Conservation (phyloP, 2,329 filamentous ascomycete genomes). For the Aaosphaeria pasadenensis region DNA sequence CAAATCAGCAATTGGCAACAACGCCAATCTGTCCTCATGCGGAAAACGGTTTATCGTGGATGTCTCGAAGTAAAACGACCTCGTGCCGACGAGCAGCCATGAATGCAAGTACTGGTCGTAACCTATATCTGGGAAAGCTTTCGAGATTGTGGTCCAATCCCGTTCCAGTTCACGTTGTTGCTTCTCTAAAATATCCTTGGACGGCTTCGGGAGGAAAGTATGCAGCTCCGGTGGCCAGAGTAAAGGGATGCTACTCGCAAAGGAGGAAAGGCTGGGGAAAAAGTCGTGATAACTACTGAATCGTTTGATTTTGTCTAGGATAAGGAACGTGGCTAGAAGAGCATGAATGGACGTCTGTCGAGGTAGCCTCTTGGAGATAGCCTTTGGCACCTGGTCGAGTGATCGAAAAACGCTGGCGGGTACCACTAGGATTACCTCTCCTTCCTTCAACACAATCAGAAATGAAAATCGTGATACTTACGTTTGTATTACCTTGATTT, state of each 20-base stretch:
- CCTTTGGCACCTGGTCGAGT: not conserved
- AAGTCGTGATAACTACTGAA: not conserved
- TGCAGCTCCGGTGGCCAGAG: not conserved
- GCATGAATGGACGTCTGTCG: not conserved
- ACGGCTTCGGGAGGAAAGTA: not conserved
- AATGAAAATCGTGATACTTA: not conserved
- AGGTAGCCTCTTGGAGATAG: not conserved
- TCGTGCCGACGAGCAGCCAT: constrained; percentile 61
- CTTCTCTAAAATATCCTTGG: constrained; percentile 19
- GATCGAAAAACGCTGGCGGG: not conserved
- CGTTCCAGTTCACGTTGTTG: constrained; percentile 54
- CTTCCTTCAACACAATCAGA: not conserved
- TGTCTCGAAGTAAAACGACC: constrained; percentile 55
- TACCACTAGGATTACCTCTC: not conserved
- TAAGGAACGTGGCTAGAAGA: not conserved
- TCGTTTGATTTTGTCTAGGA: not conserved
- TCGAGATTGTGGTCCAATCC: constrained; percentile 48
- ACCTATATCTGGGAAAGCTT: constrained; percentile 47
- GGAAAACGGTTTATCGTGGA: constrained; percentile 40
- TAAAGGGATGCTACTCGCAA: not conserved
- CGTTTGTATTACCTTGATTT: constrained; percentile 56
- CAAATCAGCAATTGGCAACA: constrained; percentile 71
- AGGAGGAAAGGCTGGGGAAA: not conserved
- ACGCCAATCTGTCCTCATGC: constrained; percentile 60
- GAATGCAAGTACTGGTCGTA: constrained; percentile 11